Conservation (phyloP, 495 filamentous ascomycete species). For the Bathelium albidoporum region DNA sequence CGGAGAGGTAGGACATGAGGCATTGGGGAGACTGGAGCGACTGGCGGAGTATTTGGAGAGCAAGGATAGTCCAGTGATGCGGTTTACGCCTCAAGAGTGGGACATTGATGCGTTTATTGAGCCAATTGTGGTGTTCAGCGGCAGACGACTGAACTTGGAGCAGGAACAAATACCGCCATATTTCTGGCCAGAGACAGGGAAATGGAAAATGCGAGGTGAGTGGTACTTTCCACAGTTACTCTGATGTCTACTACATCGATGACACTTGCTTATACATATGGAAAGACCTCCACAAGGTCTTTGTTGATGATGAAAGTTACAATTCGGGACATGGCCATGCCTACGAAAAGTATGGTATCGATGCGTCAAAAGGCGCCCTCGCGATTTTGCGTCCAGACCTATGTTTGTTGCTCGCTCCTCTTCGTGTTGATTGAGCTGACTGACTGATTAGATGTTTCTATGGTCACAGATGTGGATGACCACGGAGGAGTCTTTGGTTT, state of each 20-base stretch:
- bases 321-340: conserved; percentile 54
- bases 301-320: conserved; percentile 57
- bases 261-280: not conserved
- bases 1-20: conserved; percentile 36
- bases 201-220: conserved; percentile 49
- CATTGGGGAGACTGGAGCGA: conserved; percentile 15
- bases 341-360: conserved; percentile 52
- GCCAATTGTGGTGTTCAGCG: conserved; percentile 45
- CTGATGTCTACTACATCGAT: not conserved
- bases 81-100: conserved; percentile 35
- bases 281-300: conserved; percentile 52
- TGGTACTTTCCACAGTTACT: not conserved
- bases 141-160: conserved; percentile 44
- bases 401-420: not conserved
- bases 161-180: conserved; percentile 47
- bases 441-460: conserved; percentile 1
- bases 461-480: conserved; percentile 5
- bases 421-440: not conserved
- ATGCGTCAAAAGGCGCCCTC: conserved; percentile 35
- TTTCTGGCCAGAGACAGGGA: conserved; percentile 50
- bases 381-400: not conserved
- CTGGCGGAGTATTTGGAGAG: conserved; percentile 31
- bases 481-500: not conserved
- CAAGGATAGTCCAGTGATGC: conserved; percentile 30
- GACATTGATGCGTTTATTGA: conserved; percentile 53